Percentiles rank a stretch among this genome's conserved stretches.
phyloP scores from a whole-genome alignment of 2,329 filamentous ascomycete species.

The Aspergillus quadrilineatus region DNA sequence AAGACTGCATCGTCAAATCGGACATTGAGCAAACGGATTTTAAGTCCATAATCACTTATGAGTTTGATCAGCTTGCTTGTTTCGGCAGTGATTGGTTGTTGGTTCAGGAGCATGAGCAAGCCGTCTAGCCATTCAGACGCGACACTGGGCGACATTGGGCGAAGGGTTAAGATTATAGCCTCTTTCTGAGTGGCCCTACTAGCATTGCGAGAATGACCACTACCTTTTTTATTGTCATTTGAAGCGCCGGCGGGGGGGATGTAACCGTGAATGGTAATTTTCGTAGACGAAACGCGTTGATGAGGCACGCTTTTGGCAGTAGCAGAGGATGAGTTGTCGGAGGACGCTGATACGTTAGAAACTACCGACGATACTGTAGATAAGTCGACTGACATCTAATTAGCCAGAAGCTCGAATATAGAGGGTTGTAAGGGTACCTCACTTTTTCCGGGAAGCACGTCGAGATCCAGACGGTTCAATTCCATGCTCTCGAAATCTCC shows the following conservation, averaged over 20 bases:
- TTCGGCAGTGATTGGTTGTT: slow-evolving; percentile 94
- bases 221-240: slow-evolving; percentile 37
- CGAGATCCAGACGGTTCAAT: slow-evolving; percentile 66
- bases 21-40: slow-evolving; percentile 89
- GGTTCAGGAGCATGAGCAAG: slow-evolving; percentile 88
- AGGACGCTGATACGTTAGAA: slow-evolving; percentile 78
- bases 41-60: slow-evolving; percentile 85
- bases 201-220: slow-evolving; percentile 31
- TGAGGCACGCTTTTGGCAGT: slow-evolving; percentile 47
- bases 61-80: slow-evolving; percentile 85
- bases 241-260: slow-evolving; percentile 32
- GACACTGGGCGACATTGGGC: slow-evolving; percentile 74
- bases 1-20: slow-evolving; percentile 76
- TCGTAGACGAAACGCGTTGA: slow-evolving; percentile 56
- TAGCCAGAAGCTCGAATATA: background rate
- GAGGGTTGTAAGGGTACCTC: slow-evolving; percentile 26
- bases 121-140: slow-evolving; percentile 98
- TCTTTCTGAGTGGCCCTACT: slow-evolving; percentile 56
- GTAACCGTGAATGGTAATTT: slow-evolving; percentile 88
- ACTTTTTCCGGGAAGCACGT: slow-evolving; percentile 72
- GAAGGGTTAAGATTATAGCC: slow-evolving; percentile 74
- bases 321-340: slow-evolving; percentile 49
- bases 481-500: slow-evolving; percentile 73
- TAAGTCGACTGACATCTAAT: slow-evolving; percentile 64
- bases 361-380: slow-evolving; percentile 87